Evolutionary conservation across 495 filamentous ascomycete species (phyloP), one percentile per base, ranked within the genome.

Genomic region (Patellaria atrata): DNA sequence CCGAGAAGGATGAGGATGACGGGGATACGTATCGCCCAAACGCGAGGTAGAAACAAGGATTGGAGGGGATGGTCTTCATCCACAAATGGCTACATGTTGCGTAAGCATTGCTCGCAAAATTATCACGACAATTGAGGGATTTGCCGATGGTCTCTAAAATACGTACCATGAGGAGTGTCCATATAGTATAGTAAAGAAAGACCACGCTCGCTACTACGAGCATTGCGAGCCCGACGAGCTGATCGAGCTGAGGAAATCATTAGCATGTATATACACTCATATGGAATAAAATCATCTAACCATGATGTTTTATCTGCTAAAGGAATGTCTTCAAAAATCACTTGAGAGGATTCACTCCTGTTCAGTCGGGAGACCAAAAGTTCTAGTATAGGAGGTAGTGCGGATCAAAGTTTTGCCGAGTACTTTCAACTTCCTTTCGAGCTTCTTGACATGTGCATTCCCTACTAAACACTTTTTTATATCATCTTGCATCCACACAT

Each of bases 151-250:
- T 15, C 18, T 21, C 12, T 24, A 22, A 22, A 20, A 9, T 25
- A 47, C 51, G 40, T 70, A 94, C 89, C 81, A 99, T 94, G 35
- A 94, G 68, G 36, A 99, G 64, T 3, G 89, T 96, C 89, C 89
- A 99, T 50, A 92, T 72, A 12, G 85, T 91, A 62, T 99, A 99
- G 70, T 99, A 99, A 43, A 92, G 74, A 60, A 99, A 99, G 62
- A 99, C 83, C 57, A 78, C 74, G 45, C 85, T 79, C 54, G 89
- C 85, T 67, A 77, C 74, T 67, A 92, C 73, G 60, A 99, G 82
- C 89, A 99, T 99, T 67, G 76, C 80, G 67, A 91, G 73, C 63
- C 91, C 89, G 46, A 92, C 78, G 52, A 94, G 70, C 72, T 79
- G 83, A 66, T 92, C 89, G 61, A 94, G 80, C 89, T 97, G 51